Percentiles rank a stretch among this genome's conserved stretches.
Conservation (phyloP, 2,329 filamentous ascomycete species). For the Phaeosphaeria sp. region DNA sequence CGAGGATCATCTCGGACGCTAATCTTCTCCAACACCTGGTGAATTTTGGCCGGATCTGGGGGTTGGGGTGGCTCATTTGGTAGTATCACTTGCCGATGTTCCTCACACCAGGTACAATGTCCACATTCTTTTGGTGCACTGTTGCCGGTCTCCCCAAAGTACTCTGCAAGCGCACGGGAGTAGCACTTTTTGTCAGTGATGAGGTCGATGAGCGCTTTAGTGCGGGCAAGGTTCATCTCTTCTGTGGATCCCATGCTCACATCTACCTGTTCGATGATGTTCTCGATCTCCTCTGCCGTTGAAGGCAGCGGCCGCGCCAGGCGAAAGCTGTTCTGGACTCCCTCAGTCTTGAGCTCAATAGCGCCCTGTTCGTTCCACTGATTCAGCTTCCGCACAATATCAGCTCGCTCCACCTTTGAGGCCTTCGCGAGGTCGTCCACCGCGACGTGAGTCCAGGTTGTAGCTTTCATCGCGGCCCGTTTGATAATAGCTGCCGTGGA, state of each 20-base stretch:
- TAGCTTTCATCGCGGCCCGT: slow-evolving; percentile 48
- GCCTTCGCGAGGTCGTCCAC: slow-evolving; percentile 49
- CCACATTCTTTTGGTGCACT: slow-evolving; percentile 55
- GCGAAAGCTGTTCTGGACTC: slow-evolving; percentile 62
- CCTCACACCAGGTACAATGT: slow-evolving; percentile 60
- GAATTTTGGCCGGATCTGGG: slow-evolving; percentile 52
- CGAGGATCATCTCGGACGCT: slow-evolving; percentile 63
- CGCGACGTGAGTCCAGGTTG: slow-evolving; percentile 57
- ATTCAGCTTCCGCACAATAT: slow-evolving; percentile 63
- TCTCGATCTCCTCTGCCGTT: slow-evolving; percentile 50
- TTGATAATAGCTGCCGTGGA: slow-evolving; percentile 55
- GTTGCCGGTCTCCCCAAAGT: slow-evolving; percentile 61
- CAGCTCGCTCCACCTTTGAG: slow-evolving; percentile 49
- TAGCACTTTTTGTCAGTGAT: slow-evolving; percentile 62
- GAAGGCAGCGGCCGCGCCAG: slow-evolving; percentile 57
- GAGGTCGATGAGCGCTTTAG: slow-evolving; percentile 59
- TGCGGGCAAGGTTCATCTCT: slow-evolving; percentile 59
- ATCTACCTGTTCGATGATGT: slow-evolving; percentile 58
- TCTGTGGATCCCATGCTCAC: slow-evolving; percentile 60
- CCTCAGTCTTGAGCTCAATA: slow-evolving; percentile 60
- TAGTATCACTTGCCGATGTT: slow-evolving; percentile 41
- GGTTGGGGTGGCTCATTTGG: slow-evolving; percentile 48
- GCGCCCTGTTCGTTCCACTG: slow-evolving; percentile 58
- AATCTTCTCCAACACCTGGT: slow-evolving; percentile 53
- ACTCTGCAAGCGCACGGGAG: slow-evolving; percentile 58